Base-by-base conservation (phyloP, 352 stramenopile genomes). In the Pelagophyceae sp. region DNA sequence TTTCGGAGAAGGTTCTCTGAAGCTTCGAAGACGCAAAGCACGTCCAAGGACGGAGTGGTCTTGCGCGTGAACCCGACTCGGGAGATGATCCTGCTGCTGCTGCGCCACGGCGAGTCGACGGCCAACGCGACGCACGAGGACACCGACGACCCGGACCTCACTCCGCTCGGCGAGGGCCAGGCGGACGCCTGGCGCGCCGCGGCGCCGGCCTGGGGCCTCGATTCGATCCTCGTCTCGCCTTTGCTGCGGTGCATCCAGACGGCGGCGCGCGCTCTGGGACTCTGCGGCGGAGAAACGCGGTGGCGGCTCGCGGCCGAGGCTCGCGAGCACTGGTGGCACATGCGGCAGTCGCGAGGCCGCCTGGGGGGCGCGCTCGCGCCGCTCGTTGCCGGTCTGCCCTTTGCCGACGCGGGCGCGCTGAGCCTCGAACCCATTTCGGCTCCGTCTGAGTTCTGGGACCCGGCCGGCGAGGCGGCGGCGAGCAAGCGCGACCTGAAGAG, bases 381-480 rank as follows among this genome's bases (percentile, higher is more conserved):
- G n/a, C 11, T 40, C n/a, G 3, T 71, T 3, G 61, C 11, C n/a
- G n/a, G 3, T 1, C 61, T 71, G 3, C 61, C 61, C 5, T 37
- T 6, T 40, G 33, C 58, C 17, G 58, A 19, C 61, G 37, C 29
- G 29, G 3, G 3, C 11, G n/a, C n/a, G 15, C 15, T 29, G 15
- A 23, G 3, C 61, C 11, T 40, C 29, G 61, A 6, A 6, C 3
- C 31, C 15, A 6, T 71, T 31, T 27, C 15, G 3, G 61, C 6
- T 27, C 61, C 61, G 31, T 71, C 61, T 27, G 61, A 71, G 31
- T 29, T 33, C 61, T 71, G 61, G 61, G 61, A 71, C 33, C 61
- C 61, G 3, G 61, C 11, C 33, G 61, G 27, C n/a, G 61, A 71
- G 61, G 61, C 61, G 11, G 38, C 29, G n/a, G 15, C 11, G 61